Evolutionary conservation across 768 basidiomycete species (phyloP), one percentile per base, ranked within the genome.

Genomic region (Tephrocybe sp.): DNA sequence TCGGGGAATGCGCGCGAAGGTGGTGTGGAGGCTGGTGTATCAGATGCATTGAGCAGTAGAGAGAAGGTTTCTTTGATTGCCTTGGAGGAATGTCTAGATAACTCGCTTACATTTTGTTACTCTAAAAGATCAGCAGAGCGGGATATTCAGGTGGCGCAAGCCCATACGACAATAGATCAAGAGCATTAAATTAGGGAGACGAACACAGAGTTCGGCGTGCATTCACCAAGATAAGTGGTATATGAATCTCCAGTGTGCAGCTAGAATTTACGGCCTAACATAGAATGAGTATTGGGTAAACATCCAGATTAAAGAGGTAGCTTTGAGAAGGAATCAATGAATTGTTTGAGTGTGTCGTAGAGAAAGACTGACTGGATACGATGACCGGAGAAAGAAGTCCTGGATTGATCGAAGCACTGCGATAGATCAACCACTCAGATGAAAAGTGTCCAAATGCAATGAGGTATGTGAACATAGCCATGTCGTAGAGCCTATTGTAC

Each of bases 401-500:
- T 0, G 70, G 60, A 39, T 76, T 77, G 42, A 89, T 54, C 42
- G 76, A 84, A 33, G 87, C 82, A 2, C 91, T 86, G 45, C 83
- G 78, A 72, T 85, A 99, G 54, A 97, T 80, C 62, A 93, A 68
- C 35, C 89, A 62, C 70, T 99, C 96, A 14, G 90, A 86, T 34
- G 78, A 78, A 65, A 97, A 98, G 71, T 99, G 96, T 4, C 77
- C 80, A 62, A 92, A 88, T 2, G 93, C 96, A 60, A 98, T 83
- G 49, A 93, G 79, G 72, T 96, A 98, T 33, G 91, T 87, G 62
- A 87, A 72, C 52, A 97, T 69, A 5, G 92, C 80, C 73, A 97
- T 85, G 66, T 96, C 87, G 69, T 97, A 99, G 17, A 94, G 70
- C 22, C 95, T 98, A 59, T n/a, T 55, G 26, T 7, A 7, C 36